Percentiles rank a stretch among this genome's conserved stretches.
Conservation (phyloP, 2,329 filamentous ascomycete species). For the Aureobasidium sp. region DNA sequence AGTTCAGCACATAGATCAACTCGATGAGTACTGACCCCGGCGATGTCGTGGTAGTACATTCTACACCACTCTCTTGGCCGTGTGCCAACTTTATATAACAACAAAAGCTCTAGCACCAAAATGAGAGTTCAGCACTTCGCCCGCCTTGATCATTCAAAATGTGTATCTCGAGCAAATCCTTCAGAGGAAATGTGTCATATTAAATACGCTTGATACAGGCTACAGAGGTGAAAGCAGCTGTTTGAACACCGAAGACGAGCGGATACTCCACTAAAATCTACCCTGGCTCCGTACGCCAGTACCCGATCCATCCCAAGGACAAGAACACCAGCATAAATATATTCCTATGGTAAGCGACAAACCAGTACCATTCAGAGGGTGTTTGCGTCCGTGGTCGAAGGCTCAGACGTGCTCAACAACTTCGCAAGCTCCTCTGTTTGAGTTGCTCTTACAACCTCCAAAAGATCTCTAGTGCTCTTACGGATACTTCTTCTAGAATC, state of each 20-base stretch:
- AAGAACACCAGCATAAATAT: neutral
- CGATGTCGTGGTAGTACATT: neutral
- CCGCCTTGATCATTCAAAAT: neutral
- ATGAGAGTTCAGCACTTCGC: neutral
- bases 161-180: neutral
- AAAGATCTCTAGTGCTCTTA: constrained; percentile 17
- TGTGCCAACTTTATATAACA: neutral
- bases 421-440: constrained; percentile 14
- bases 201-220: neutral
- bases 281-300: neutral
- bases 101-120: neutral
- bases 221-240: neutral
- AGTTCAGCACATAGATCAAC: constrained; percentile 36
- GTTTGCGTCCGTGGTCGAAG: neutral
- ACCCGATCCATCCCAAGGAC: neutral
- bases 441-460: constrained; percentile 13
- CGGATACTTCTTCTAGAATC: constrained; percentile 15
- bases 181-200: neutral
- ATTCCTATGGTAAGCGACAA: neutral
- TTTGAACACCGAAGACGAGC: neutral
- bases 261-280: neutral
- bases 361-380: neutral
- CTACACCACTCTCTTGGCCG: neutral
- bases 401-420: constrained; percentile 8
- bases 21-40: neutral